phyloP scores from a whole-genome alignment of 495 filamentous ascomycete species.

The Tuber brumale region DNA sequence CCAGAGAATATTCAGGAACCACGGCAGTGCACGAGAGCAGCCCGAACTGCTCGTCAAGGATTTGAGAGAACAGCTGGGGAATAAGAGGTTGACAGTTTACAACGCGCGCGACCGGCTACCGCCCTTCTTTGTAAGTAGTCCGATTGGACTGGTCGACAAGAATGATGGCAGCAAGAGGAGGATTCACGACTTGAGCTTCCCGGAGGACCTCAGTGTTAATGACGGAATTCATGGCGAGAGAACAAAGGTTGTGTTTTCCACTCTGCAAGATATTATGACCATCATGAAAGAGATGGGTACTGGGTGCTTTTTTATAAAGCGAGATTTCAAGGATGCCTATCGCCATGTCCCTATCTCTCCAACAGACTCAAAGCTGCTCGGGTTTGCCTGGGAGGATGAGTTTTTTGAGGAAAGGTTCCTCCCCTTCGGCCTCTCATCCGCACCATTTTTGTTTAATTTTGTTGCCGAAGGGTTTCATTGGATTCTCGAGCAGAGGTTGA shows the following conservation, averaged over 20 bases:
- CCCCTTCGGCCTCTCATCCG: conserved; percentile 20
- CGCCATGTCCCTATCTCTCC: conserved; percentile 19
- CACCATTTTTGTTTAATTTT: conserved; percentile 17
- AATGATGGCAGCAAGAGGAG: conserved; percentile 3
- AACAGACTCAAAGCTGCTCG: conserved; percentile 13
- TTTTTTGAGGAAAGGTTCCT: conserved; percentile 19
- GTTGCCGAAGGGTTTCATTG: conserved; percentile 19
- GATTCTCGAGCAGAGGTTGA: conserved; percentile 14
- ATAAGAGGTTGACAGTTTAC: neutral
- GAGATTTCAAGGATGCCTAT: conserved; percentile 23
- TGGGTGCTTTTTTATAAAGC: conserved; percentile 11
- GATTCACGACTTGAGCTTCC: neutral
- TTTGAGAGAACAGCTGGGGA: neutral
- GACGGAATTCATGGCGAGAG: neutral
- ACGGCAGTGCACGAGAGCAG: neutral
- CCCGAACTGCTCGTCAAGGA: neutral
- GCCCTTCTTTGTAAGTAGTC: neutral
- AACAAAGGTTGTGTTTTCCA: neutral
- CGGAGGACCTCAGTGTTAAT: neutral
- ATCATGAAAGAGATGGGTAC: conserved; percentile 4
- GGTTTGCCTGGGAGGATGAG: conserved; percentile 13
- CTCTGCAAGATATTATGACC: neutral
- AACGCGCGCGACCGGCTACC: neutral
- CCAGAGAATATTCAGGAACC: neutral
- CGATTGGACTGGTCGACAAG: conserved; percentile 7